A percentile compares a stretch with the other conserved stretches of the same genome.
Conservation (phyloP, 2,329 filamentous ascomycete species). For the Exophiala calicioides region DNA sequence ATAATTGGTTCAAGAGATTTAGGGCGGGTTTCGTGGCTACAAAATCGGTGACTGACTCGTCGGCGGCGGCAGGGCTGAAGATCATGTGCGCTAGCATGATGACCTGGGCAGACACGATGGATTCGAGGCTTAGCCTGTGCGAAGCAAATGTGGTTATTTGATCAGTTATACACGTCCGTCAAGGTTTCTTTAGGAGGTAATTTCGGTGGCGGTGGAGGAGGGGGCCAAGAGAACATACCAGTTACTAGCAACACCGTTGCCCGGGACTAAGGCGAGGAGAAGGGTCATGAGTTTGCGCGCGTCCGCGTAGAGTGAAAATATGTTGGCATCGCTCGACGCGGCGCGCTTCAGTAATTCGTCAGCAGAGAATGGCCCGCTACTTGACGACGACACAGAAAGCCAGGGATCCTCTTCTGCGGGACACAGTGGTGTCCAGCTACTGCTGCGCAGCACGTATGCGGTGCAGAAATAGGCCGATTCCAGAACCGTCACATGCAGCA, state of each 20-base stretch:
- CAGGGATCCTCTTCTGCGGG: too few species aligned
- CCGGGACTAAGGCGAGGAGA: conserved; percentile 91
- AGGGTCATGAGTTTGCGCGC: conserved; percentile 69
- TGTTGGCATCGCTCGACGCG: too few species aligned
- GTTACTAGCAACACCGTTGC: conserved; percentile 88
- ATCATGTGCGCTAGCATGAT: conserved; percentile 94
- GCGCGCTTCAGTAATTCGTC: too few species aligned
- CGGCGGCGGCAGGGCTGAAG: conserved; percentile 86
- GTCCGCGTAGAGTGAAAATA: conserved; percentile 13
- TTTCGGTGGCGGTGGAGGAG: too few species aligned
- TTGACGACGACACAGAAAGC: too few species aligned
- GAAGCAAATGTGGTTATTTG: not conserved
- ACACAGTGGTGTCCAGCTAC: not conserved
- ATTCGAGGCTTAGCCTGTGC: conserved; percentile 80
- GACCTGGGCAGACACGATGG: conserved; percentile 88
- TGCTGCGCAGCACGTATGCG: not conserved
- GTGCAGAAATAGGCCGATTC: conserved; percentile 20
- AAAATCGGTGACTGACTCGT: conserved; percentile 11
- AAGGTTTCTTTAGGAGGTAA: too few species aligned
- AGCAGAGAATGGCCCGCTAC: too few species aligned
- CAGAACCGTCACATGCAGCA: conserved; percentile 20
- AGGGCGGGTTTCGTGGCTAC: conserved; percentile 9
- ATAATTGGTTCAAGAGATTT: conserved; percentile 15
- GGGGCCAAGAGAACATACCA: conserved; percentile 65
- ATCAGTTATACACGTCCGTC: not conserved